Base-by-base conservation (phyloP, 768 basidiomycete genomes). In the Russula foetens region DNA sequence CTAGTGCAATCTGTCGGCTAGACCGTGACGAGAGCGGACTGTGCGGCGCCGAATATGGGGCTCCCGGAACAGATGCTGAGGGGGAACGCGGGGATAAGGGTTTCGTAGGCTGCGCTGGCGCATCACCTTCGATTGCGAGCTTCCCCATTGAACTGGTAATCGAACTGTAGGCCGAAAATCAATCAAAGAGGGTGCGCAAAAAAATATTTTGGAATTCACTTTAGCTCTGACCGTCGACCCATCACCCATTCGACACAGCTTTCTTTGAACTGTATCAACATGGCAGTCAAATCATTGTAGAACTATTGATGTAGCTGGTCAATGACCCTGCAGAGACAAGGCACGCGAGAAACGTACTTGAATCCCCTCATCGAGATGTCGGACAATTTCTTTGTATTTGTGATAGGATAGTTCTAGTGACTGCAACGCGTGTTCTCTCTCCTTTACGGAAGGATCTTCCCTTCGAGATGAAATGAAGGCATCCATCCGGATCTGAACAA, bases 331-430 rank as follows among this genome's bases (percentile, higher is more conserved):
- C 2, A 28, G 26, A 33, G 35, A 39, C 14, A 23, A 6, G n/a
- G 24, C 45, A 21, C 35, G 38, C 33, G 44, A 28, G 14, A 45
- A 33, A 63, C 74, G 15, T 66, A 88, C 92, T 76, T 91, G 88
- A 67, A 89, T 78, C 6, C 95, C 95, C 69, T 98, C 96, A 43
- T 90, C 85, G 7, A 97, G 75, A 72, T 98, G 94, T 52, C 82
- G 80, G 2, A 77, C 78, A 15, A 97, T 88, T 70, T 98, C 95
- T 56, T 81, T 78, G 71, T 93, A 97, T 68, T 92, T 92, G 73
- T 85, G 85, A 72, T 90, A 90, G 0, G 94, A 90, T 12, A 86
- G 71, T 64, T 96, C 92, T 45, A 96, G 82, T 14, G 84, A 82
- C 69, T 92, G 91, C 28, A 98, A 72, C 0, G 86, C 89, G 60